Evolutionary conservation across 2,329 filamentous ascomycete species (phyloP).

Genomic region (Catunica adiposa): DNA sequence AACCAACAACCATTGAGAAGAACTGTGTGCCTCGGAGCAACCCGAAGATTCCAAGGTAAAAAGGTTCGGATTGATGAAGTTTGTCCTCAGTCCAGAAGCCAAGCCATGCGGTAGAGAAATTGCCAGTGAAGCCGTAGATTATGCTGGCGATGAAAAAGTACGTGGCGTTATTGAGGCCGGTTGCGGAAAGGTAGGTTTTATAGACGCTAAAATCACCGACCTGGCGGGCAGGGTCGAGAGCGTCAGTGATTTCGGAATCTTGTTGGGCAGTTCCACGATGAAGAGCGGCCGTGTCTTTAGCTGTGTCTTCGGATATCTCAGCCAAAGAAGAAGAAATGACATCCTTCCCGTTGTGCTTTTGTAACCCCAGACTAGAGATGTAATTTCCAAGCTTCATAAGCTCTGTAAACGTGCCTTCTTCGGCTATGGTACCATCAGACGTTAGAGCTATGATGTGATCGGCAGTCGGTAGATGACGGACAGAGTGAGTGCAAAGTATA

Average conservation of each 20-base stretch:
- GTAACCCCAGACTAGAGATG: conserved; percentile 24
- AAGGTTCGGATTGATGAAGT: conserved; percentile 20
- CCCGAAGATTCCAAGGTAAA: conserved; percentile 19
- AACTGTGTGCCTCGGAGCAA: conserved; percentile 15
- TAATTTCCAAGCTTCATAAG: conserved; percentile 23
- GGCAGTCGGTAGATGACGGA: conserved; percentile 21
- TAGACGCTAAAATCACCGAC: conserved; percentile 22
- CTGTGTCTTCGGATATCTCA: not conserved
- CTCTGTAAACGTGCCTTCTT: conserved; percentile 23
- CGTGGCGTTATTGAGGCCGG: conserved; percentile 16
- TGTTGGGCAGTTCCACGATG: too few species aligned
- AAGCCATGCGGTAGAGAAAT: conserved; percentile 25
- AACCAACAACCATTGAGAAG: not conserved
- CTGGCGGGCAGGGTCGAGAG: conserved; percentile 18
- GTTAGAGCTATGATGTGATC: conserved; percentile 33
- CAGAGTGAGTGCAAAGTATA: conserved; percentile 24
- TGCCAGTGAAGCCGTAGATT: conserved; percentile 18
- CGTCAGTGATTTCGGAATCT: not conserved
- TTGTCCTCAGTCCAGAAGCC: conserved; percentile 24
- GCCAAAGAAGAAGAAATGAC: not conserved
- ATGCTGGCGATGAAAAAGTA: conserved; percentile 17
- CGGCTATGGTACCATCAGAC: conserved; percentile 24
- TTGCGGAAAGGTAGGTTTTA: conserved; percentile 21
- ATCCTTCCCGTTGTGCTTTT: conserved; percentile 11
- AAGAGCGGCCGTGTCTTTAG: not conserved